Evolutionary conservation across 2,329 filamentous ascomycete species (phyloP).

Genomic region (Emydomyces testavorans): DNA sequence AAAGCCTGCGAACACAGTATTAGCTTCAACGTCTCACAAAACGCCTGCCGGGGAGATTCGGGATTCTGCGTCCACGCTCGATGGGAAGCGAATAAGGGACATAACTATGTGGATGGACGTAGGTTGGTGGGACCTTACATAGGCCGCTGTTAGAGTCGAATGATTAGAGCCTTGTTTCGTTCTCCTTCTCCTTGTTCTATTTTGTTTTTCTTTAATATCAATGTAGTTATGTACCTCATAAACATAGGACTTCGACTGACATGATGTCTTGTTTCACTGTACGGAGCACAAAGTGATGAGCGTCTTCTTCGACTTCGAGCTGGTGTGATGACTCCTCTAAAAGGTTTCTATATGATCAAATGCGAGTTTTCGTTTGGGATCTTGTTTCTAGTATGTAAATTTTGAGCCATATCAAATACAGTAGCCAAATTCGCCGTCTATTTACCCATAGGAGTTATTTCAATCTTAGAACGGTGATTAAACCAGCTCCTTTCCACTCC

Average conservation of each 20-base stretch:
- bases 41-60: conserved; percentile 1
- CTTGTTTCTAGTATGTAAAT: too few species aligned
- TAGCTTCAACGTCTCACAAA: neutral
- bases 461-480: neutral
- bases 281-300: too few species aligned
- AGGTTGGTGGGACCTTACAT: conserved; percentile 8
- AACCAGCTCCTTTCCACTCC: neutral
- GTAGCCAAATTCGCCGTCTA: neutral
- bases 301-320: too few species aligned
- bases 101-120: neutral
- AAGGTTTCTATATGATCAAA: too few species aligned
- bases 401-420: neutral
- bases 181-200: neutral
- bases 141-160: neutral
- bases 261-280: too few species aligned
- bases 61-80: conserved; percentile 5
- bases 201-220: neutral
- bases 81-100: conserved; percentile 1
- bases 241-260: too few species aligned
- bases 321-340: too few species aligned
- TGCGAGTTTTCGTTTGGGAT: too few species aligned
- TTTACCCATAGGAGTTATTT: neutral
- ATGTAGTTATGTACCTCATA: too few species aligned
- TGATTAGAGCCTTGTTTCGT: neutral
- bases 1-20: neutral